A percentile compares a stretch with the other conserved stretches of the same genome.
Conservation (phyloP, 2,329 filamentous ascomycete genomes). For the Helotiales sp. region DNA sequence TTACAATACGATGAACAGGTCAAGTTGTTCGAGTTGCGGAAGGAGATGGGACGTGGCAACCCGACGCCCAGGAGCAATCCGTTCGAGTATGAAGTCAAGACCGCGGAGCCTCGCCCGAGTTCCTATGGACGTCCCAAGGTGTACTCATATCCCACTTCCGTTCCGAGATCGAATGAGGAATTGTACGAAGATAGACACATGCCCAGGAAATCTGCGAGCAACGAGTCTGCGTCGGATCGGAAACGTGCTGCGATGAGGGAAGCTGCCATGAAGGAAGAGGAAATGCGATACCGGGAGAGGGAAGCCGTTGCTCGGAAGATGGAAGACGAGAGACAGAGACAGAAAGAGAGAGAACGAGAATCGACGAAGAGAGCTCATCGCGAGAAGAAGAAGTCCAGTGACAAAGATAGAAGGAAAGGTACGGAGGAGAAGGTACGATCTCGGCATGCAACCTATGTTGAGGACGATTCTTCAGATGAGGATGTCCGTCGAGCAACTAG, state of each 20-base stretch:
- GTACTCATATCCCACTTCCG: conserved; percentile 31
- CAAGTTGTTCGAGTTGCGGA: conserved; percentile 66
- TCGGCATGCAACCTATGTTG: conserved; percentile 33
- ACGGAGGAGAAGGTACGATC: conserved; percentile 40
- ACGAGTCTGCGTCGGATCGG: conserved; percentile 45
- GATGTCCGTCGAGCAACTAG: conserved; percentile 8
- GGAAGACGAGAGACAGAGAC: conserved; percentile 38
- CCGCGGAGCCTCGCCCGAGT: conserved; percentile 55
- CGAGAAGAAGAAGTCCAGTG: conserved; percentile 44
- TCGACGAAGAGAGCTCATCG: conserved; percentile 28
- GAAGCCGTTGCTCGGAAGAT: conserved; percentile 29
- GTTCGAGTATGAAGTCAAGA: conserved; percentile 53
- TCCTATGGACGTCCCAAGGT: conserved; percentile 47
- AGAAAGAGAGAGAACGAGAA: conserved; percentile 41
- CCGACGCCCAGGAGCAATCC: conserved; percentile 52
- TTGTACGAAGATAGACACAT: conserved; percentile 52
- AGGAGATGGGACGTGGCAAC: conserved; percentile 49
- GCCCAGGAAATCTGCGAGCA: conserved; percentile 54
- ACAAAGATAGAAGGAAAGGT: conserved; percentile 48
- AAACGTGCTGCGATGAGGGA: conserved; percentile 40
- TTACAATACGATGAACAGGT: conserved; percentile 79
- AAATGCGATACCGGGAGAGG: conserved; percentile 33
- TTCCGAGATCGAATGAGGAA: conserved; percentile 53
- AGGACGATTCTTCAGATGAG: conserved; percentile 38
- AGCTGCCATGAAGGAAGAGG: conserved; percentile 41